Base-by-base conservation (phyloP, 2,329 filamentous ascomycete genomes). In the Fusarium drepaniforme region DNA sequence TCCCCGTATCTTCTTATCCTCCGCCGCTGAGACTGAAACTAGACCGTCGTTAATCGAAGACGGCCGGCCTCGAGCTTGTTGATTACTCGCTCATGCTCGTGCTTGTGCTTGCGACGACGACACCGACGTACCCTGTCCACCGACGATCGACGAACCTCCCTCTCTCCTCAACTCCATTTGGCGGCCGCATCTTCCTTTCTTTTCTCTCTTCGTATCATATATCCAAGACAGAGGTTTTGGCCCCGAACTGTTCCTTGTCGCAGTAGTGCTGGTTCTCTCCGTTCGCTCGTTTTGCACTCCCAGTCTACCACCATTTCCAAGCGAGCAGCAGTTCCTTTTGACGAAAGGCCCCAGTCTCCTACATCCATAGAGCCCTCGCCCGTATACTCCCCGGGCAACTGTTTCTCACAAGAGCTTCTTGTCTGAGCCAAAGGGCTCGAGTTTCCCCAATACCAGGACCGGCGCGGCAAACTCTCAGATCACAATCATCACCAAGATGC, bases 401-500 rank as follows among this genome's bases (percentile, higher is more conserved):
- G 58, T 42, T 18, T 57, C 49, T 33, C 42, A 8, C 16, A 40
- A 44, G 37, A 40, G 7, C 13, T 57, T 35, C 18, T 57, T 38
- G n/a, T 21, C 37, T 35, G 49, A 38, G 62, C 21, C 25, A 25
- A 64, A 44, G 37, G 23, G 49, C 62, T 25, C 49, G 18, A 35
- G 37, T 21, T 33, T 9, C 40, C 15, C 21, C 62, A 28, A n/a
- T 35, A 44, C 23, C 21, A 35, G 37, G 16, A 58, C 30, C 38
- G 33, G 15, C 44, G 28, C 37, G n/a, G 51, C 23, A 61, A 3
- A 62, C 44, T 16, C 38, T 25, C 37, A 37, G 25, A 28, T 21
- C 12, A 37, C 60, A 63, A 64, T 49, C 64, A 70, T 63, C 70
- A 58, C 61, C 70, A 75, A 68, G 64, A 83, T 83, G 82, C 81